These are phyloP conservation scores for Euclidium syriacum DNA, from an alignment of 345 rosid species.

Conservation along the genomic window DNA sequence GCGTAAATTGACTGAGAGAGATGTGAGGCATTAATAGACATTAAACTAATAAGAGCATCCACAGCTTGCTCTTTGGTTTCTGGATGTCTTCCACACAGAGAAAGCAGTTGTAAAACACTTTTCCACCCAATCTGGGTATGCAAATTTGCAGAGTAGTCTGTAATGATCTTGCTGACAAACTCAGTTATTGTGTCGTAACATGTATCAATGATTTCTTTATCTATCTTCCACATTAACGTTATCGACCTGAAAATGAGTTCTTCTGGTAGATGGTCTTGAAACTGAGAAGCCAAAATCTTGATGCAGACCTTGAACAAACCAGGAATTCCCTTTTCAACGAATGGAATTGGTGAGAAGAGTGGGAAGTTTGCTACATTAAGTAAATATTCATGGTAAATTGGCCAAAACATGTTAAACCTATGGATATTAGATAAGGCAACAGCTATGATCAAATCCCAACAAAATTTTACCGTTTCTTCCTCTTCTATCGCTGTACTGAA, in stretches of 20 bases:
- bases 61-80: constrained; percentile 76
- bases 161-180: constrained; percentile 54
- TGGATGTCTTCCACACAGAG: constrained; percentile 59
- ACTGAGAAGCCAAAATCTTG: constrained; percentile 47
- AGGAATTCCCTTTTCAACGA: constrained; percentile 64
- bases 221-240: constrained; percentile 82
- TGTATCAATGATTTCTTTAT: constrained; percentile 76
- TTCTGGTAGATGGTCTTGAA: constrained; percentile 46
- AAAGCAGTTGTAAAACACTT: constrained; percentile 60
- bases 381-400: constrained; percentile 60
- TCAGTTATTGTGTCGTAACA: constrained; percentile 54
- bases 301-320: constrained; percentile 64
- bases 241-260: constrained; percentile 76
- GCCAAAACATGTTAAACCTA: constrained; percentile 62
- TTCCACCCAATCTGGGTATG: constrained; percentile 81
- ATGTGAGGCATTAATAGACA: constrained; percentile 43
- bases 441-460: constrained; percentile 68
- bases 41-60: constrained; percentile 53
- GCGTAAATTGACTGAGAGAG: constrained; percentile 54
- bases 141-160: constrained; percentile 51
- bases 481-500: constrained; percentile 86
- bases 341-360: constrained; percentile 72
- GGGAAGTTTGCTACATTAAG: constrained; percentile 67
- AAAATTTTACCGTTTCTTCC: constrained; percentile 76
- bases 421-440: constrained; percentile 48